Evolutionary conservation across 805 yeast species (phyloP).

Genomic region (Alloascoidea africana): DNA sequence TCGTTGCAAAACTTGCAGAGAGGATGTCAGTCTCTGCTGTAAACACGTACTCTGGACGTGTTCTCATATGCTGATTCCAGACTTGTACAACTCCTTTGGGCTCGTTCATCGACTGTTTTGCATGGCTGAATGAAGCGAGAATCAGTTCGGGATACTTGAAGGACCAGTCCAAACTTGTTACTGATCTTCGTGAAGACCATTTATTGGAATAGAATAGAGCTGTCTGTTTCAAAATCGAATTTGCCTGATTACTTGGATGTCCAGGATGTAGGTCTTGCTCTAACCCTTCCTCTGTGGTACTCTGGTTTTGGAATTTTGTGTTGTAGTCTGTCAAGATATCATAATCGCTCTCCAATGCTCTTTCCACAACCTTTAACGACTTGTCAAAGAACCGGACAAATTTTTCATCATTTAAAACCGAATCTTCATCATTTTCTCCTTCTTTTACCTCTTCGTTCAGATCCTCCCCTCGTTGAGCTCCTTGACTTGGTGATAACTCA

Average conservation of each 20-base stretch:
- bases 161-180: conserved; percentile 21
- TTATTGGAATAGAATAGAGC: conserved; percentile 10
- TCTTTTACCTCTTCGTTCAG: too few species aligned
- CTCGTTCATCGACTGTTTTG: conserved; percentile 9
- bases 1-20: conserved; percentile 25
- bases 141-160: conserved; percentile 19
- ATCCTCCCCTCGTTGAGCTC: too few species aligned
- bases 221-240: conserved; percentile 7
- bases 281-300: conserved; percentile 3
- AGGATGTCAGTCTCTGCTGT: conserved; percentile 25
- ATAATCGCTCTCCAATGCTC: conserved; percentile 15
- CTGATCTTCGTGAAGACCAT: conserved; percentile 13
- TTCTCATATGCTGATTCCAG: conserved; percentile 20
- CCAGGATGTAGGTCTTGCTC: conserved; percentile 1
- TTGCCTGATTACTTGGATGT: conserved; percentile 6
- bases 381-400: conserved; percentile 12
- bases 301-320: conserved; percentile 3
- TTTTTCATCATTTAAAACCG: conserved; percentile 1
- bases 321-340: conserved; percentile 16
- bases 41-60: conserved; percentile 25
- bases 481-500: too few species aligned
- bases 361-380: conserved; percentile 17
- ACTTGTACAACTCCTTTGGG: conserved; percentile 17
- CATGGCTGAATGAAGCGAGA: conserved; percentile 17
- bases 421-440: not conserved